Conservation (phyloP, 352 stramenopile species). For the Phytophthora colocasiae region DNA sequence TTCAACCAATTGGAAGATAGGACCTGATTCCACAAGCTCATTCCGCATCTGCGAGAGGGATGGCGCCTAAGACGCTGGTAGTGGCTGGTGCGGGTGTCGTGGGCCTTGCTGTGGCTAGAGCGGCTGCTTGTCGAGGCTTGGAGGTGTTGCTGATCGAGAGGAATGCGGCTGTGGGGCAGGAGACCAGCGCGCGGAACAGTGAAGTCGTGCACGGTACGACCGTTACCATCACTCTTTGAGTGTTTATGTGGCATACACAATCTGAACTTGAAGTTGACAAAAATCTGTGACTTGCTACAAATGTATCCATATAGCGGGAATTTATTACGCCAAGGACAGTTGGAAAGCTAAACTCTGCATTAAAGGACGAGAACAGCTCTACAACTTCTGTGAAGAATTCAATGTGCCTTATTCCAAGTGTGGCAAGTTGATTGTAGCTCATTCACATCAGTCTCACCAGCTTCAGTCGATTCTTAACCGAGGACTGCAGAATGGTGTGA, state of each 20-base stretch:
- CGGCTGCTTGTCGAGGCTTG: conserved; percentile 56
- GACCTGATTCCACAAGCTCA: conserved; percentile 2
- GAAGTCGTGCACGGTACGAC: conserved; percentile 94
- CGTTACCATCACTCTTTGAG: not conserved
- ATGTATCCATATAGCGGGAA: conserved; percentile 49
- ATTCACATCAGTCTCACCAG: conserved; percentile 53
- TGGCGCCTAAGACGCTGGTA: conserved; percentile 63
- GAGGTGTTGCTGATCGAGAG: conserved; percentile 92
- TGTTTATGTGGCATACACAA: conserved; percentile 17
- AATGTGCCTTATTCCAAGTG: conserved; percentile 83
- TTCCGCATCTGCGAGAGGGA: conserved; percentile 7
- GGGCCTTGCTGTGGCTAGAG: conserved; percentile 73
- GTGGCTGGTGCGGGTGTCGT: conserved; percentile 82
- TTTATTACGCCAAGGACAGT: conserved; percentile 94
- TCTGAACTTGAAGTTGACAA: conserved; percentile 22
- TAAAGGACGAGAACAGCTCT: conserved; percentile 87
- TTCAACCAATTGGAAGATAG: not conserved
- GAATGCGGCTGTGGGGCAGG: conserved; percentile 80
- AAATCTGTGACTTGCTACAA: conserved; percentile 3
- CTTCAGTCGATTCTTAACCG: conserved; percentile 47
- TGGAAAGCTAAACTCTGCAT: conserved; percentile 94
- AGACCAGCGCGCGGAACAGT: conserved; percentile 93
- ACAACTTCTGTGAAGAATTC: conserved; percentile 91
- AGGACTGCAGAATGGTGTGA: conserved; percentile 63
- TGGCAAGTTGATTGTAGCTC: conserved; percentile 96